Base-by-base conservation (phyloP, 2,329 filamentous ascomycete species). In the Fusarium caatingaense region DNA sequence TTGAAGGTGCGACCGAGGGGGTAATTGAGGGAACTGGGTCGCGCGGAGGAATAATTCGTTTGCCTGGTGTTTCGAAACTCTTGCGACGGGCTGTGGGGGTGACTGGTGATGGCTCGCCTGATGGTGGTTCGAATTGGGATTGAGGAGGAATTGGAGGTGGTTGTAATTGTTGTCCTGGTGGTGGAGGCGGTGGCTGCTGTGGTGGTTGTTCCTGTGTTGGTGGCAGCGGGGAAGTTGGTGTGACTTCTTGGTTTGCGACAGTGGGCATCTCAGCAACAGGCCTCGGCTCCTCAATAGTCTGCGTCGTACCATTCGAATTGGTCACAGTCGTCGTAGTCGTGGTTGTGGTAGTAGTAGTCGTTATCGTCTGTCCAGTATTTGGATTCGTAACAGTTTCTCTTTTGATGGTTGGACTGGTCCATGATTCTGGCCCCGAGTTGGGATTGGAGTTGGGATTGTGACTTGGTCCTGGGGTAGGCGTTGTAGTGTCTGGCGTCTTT, bases 281-380 rank as follows among this genome's bases (percentile, higher is more conserved):
- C 8, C 54, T 57, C 27, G 68, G 72, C 4, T 74, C 71, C 25
- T 74, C 71, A 10, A 71, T 56, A 3, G 72, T 74, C 8, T 67
- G 63, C 0, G 59, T 72, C 0, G 72, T 74, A 13, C 72, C 72
- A 44, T 74, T 74, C 21, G 72, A 63, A 41, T 74, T 72, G 9
- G 54, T 71, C 2, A 74, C 57, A 0, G 72, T 74, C 1, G 72
- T 74, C 0, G 77, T 78, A 8, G 80, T 81, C 0, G 81, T 79
- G 0, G 73, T 60, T 0, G 74, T 62, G 0, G 72, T 72, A 0
- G 70, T 73, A 5, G 73, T 72, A 2, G 72, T 74, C 2, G 72
- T 74, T 21, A 73, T 60, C 8, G 66, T 73, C 50, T 74, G 72
- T 8, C 72, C 72, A 0, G 72, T 74, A n/a, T 62, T 74, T 9